Conservation (phyloP, 495 filamentous ascomycete genomes). For the Aspergillus nanangensis region DNA sequence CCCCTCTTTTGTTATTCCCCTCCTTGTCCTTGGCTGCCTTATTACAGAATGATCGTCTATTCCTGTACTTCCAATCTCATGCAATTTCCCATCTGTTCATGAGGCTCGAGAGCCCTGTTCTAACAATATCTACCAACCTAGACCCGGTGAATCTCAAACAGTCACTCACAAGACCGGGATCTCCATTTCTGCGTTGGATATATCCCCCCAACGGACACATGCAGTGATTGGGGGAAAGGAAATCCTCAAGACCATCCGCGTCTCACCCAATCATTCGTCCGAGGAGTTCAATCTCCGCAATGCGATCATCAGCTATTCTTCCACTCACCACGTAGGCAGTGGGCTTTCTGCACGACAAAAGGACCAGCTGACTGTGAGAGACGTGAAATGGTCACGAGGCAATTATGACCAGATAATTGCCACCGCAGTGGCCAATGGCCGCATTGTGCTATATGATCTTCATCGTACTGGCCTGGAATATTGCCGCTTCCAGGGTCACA, state of each 20-base stretch:
- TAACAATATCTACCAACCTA: slow-evolving; percentile 22
- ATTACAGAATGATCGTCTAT: no score
- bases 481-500: slow-evolving; percentile 78
- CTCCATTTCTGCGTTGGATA: slow-evolving; percentile 71
- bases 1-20: slow-evolving; percentile 1
- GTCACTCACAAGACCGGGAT: slow-evolving; percentile 67
- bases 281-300: slow-evolving; percentile 79
- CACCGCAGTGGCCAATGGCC: slow-evolving; percentile 80
- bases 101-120: slow-evolving; percentile 8
- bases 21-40: neutral
- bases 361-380: slow-evolving; percentile 75
- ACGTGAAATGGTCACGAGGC: slow-evolving; percentile 81
- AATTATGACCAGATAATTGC: slow-evolving; percentile 63
- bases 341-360: slow-evolving; percentile 50
- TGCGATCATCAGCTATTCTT: slow-evolving; percentile 65
- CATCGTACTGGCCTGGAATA: slow-evolving; percentile 68
- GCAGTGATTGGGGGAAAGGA: slow-evolving; percentile 79
- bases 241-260: slow-evolving; percentile 75
- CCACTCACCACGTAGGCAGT: slow-evolving; percentile 50
- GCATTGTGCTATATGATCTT: slow-evolving; percentile 83
- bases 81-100: neutral
- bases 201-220: slow-evolving; percentile 68
- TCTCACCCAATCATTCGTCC: slow-evolving; percentile 63
- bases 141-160: slow-evolving; percentile 68
- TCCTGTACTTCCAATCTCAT: slow-evolving; percentile 1